These are phyloP conservation scores for Pseudovirgaria hyperparasitica DNA, from an alignment of 2,329 filamentous ascomycete species.

Conservation along the genomic window DNA sequence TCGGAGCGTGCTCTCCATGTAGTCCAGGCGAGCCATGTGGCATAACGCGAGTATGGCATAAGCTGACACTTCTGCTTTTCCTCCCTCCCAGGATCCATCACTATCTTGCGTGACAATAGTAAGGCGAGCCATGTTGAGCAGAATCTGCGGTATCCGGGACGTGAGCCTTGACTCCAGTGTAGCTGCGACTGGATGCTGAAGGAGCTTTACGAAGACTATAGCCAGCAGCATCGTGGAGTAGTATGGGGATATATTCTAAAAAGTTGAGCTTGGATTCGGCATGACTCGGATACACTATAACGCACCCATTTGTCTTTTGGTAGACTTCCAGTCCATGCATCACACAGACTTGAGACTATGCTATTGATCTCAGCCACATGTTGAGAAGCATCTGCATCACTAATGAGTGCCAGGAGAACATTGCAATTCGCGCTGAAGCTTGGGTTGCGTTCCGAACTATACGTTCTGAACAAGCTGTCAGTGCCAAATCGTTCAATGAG, in stretches of 20 bases:
- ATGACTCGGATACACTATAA: too few relatives aligned
- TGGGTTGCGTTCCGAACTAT: slow-evolving; percentile 15
- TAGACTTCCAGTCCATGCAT: slow-evolving; percentile 1
- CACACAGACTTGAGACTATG: slow-evolving; percentile 4
- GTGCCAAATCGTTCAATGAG: slow-evolving; percentile 15
- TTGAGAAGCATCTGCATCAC: neutral
- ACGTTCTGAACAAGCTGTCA: slow-evolving; percentile 18
- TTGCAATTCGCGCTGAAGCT: slow-evolving; percentile 25
- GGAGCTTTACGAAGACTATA: slow-evolving; percentile 1
- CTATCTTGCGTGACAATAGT: slow-evolving; percentile 2
- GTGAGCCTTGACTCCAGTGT: neutral
- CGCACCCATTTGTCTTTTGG: slow-evolving; percentile 7
- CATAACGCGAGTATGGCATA: slow-evolving; percentile 1
- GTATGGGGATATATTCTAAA: slow-evolving; percentile 6
- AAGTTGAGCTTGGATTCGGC: slow-evolving; percentile 2
- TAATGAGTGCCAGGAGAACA: slow-evolving; percentile 18
- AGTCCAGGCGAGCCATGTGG: too few relatives aligned
- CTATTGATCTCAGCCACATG: slow-evolving; percentile 4
- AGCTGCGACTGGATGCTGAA: slow-evolving; percentile 2
- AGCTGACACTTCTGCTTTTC: slow-evolving; percentile 2
- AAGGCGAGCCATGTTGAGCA: slow-evolving; percentile 1
- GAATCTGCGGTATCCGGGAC: slow-evolving; percentile 1
- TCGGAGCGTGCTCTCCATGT: too few relatives aligned
- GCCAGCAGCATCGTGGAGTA: slow-evolving; percentile 7
- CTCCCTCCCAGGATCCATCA: slow-evolving; percentile 8